Conservation (phyloP, 2,329 filamentous ascomycete genomes). For the Plectosphaerella sp. region DNA sequence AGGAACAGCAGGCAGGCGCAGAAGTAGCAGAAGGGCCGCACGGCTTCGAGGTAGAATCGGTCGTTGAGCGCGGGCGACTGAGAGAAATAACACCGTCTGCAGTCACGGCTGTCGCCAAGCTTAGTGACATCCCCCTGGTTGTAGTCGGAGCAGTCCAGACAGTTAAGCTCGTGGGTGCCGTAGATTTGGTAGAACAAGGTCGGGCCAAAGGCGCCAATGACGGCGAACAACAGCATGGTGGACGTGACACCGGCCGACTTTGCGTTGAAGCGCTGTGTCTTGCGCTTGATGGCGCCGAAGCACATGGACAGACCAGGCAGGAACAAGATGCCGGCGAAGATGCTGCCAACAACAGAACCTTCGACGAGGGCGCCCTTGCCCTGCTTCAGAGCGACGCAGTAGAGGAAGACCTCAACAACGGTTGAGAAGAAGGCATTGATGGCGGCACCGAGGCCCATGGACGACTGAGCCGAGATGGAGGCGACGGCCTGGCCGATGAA, state of each 20-base stretch:
- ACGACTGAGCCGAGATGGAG: constrained; percentile 96
- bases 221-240: constrained; percentile 94
- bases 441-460: constrained; percentile 94
- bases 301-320: constrained; percentile 96
- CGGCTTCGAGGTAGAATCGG: constrained; percentile 83
- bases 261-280: constrained; percentile 97
- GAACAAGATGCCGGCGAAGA: constrained; percentile 94
- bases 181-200: constrained; percentile 99
- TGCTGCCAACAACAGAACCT: constrained; percentile 94
- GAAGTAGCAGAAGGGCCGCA: constrained; percentile 90
- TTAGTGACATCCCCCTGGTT: constrained; percentile 21
- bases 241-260: constrained; percentile 94
- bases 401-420: constrained; percentile 94
- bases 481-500: constrained; percentile 98
- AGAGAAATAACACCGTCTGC: constrained; percentile 89
- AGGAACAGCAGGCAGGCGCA: constrained; percentile 81
- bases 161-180: constrained; percentile 93
- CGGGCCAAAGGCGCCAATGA: constrained; percentile 91
- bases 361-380: constrained; percentile 92
- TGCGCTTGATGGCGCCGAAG: constrained; percentile 94
- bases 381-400: constrained; percentile 88
- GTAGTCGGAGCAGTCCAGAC: constrained; percentile 58
- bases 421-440: constrained; percentile 99
- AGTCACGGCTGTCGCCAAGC: constrained; percentile 59
- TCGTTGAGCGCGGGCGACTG: constrained; percentile 81